Conservation (phyloP, 768 basidiomycete species). For the Trametes cinnabarina region DNA sequence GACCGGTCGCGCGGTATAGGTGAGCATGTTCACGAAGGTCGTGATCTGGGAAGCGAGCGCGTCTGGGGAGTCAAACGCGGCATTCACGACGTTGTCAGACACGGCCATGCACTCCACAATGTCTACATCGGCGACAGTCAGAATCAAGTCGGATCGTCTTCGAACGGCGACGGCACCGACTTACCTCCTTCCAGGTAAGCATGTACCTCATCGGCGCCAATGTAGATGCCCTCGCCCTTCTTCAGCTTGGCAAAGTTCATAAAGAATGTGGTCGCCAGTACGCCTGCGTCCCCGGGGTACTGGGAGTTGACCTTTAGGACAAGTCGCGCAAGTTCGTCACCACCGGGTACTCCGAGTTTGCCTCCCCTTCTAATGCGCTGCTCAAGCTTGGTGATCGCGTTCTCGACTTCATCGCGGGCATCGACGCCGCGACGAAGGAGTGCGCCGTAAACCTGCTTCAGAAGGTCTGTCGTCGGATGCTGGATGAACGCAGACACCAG, state of each 20-base stretch:
- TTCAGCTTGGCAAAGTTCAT: conserved; percentile 52
- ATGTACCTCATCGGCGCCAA: conserved; percentile 56
- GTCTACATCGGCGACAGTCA: conserved; percentile 34
- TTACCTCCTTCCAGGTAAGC: conserved; percentile 58
- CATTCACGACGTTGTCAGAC: conserved; percentile 58
- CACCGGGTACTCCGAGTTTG: conserved; percentile 1
- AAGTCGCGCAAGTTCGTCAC: conserved; percentile 30
- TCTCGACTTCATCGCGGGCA: conserved; percentile 32
- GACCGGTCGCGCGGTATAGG: conserved; percentile 27
- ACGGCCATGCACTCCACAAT: conserved; percentile 63
- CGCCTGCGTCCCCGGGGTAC: conserved; percentile 54
- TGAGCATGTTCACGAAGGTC: conserved; percentile 27
- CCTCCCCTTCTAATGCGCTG: conserved; percentile 20
- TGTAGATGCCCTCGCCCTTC: conserved; percentile 51
- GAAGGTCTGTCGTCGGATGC: conserved; percentile 28
- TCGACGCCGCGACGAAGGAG: conserved; percentile 39
- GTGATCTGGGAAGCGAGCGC: conserved; percentile 16
- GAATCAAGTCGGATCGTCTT: not conserved
- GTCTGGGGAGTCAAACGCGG: conserved; percentile 38
- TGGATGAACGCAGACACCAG: conserved; percentile 33
- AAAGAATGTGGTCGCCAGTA: conserved; percentile 49
- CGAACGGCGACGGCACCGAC: not conserved
- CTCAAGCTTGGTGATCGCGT: conserved; percentile 34
- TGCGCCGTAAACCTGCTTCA: conserved; percentile 42
- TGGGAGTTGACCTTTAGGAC: conserved; percentile 43